Evolutionary conservation across 1,284 basidiomycete species (phyloP).

Genomic region (Sanguinoderma infundibulare): DNA sequence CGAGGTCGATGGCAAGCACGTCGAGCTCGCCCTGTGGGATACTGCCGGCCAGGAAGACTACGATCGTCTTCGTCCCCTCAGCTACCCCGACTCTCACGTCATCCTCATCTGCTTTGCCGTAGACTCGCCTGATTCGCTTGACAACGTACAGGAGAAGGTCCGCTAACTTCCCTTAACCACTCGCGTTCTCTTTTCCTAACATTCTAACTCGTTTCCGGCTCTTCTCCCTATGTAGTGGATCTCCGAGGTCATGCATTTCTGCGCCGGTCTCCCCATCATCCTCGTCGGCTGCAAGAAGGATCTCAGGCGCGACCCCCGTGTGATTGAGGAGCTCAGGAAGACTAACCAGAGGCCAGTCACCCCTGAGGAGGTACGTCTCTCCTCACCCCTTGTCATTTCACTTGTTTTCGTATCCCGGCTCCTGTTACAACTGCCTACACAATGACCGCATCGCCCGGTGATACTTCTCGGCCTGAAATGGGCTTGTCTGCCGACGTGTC

Average conservation of each 20-base stretch:
- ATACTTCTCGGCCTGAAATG: conserved; percentile 14
- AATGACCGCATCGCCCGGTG: too few species aligned
- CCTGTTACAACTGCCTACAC: conserved; percentile 10
- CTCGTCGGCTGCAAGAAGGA: conserved; percentile 83
- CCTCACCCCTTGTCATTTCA: neutral
- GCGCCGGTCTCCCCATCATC: conserved; percentile 73
- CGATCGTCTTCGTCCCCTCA: conserved; percentile 76
- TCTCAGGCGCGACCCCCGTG: conserved; percentile 58
- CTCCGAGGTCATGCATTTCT: conserved; percentile 82
- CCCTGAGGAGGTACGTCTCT: conserved; percentile 50
- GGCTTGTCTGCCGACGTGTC: neutral
- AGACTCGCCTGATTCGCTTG: conserved; percentile 77
- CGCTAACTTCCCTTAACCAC: conserved; percentile 24
- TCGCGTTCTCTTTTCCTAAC: neutral
- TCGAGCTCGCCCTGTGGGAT: conserved; percentile 83
- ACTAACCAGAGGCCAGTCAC: conserved; percentile 67
- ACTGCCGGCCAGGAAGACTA: conserved; percentile 79
- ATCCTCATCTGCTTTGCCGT: conserved; percentile 82
- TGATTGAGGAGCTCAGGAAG: conserved; percentile 62
- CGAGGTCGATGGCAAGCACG: conserved; percentile 77
- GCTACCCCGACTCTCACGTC: conserved; percentile 80
- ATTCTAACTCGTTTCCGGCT: conserved; percentile 3
- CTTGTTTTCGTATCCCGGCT: neutral
- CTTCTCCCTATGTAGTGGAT: conserved; percentile 75
- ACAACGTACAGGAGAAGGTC: conserved; percentile 84